Base-by-base conservation (phyloP, 306 rosid species). In the Pyrus communis region DNA sequence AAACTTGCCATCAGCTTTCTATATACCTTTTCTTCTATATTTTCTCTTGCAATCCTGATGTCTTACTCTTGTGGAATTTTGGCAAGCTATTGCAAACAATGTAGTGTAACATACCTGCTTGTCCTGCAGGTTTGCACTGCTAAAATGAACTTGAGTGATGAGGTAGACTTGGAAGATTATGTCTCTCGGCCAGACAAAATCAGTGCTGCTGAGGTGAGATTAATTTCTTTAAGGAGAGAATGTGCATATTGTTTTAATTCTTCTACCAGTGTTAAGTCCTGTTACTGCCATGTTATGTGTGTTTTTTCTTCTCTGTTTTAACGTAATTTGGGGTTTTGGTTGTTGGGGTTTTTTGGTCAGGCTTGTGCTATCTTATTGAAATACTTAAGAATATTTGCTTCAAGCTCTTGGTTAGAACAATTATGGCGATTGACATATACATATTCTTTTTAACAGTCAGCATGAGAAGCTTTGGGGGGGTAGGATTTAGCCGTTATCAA, bases 131-230 rank as follows among this genome's bases (percentile, higher is more conserved):
- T 96, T 73, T 96, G 98, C 89, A 96, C 99, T 0, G 96, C 99
- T 43, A 96, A 96, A 80, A 96, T 96, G 99, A 96, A 96, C 84
- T 87, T 96, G 80, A 21, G 99, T 81, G 99, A 96, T 61, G 99
- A 96, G 83, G 99, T 96, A 22, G 99, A 96, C 77, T 82, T 96
- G 76, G 99, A 96, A 81, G 99, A 96, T 80, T 96, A 96, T 82
- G 99, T 96, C 81, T 96, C 99, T 67, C 96, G 99, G 69, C 99
- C 99, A 43, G 99, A 96, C 82, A 96, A 92, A 89, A 96, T 96
- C 71, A 96, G 99, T 80, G 99, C 99, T 69, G 99, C 99, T 67
- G 99, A 96, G 99, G 99, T 96, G 83, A 77, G 97, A 64, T 79
- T 77, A 67, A 69, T 59, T 46, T 62, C 49, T 13, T 8, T 38